phyloP scores from a whole-genome alignment of 2,329 filamentous ascomycete genomes.

The Neofusicoccum sp. region DNA sequence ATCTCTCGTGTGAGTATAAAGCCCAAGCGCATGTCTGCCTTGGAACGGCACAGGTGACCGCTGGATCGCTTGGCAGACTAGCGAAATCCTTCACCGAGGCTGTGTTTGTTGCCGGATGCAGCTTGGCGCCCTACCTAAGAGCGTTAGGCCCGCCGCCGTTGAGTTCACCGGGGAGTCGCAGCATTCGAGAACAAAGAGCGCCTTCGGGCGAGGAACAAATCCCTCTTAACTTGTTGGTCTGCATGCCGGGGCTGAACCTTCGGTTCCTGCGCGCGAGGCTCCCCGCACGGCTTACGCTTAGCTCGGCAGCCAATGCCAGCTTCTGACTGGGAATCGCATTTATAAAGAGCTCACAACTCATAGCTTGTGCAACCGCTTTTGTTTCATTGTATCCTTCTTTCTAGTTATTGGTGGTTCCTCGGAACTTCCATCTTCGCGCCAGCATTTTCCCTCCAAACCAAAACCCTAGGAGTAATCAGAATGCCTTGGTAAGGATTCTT shows the following conservation, averaged over 20 bases:
- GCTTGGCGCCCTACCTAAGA: neutral
- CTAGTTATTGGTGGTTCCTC: too few species aligned
- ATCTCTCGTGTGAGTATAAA: neutral
- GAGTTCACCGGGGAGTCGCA: neutral
- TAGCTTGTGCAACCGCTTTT: too few species aligned
- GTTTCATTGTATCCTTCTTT: too few species aligned
- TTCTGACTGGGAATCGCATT: neutral
- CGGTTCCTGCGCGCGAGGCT: neutral
- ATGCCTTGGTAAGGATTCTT: neutral
- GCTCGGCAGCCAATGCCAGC: too few species aligned
- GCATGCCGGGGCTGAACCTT: neutral
- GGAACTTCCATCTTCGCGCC: too few species aligned
- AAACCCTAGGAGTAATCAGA: neutral
- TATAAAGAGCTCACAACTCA: too few species aligned
- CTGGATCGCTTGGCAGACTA: neutral
- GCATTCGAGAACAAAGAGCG: neutral
- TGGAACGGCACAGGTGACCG: neutral
- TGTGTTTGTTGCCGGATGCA: neutral
- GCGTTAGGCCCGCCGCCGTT: neutral
- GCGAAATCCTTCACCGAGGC: slow-evolving; percentile 1
- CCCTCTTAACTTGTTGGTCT: too few species aligned
- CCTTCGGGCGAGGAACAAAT: neutral
- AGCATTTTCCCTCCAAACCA: neutral
- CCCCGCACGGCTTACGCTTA: neutral
- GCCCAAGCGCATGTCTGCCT: neutral